These are phyloP conservation scores for Parietichytrium sp. DNA, from an alignment of 108 stramenopile genomes.

Conservation along the genomic window DNA sequence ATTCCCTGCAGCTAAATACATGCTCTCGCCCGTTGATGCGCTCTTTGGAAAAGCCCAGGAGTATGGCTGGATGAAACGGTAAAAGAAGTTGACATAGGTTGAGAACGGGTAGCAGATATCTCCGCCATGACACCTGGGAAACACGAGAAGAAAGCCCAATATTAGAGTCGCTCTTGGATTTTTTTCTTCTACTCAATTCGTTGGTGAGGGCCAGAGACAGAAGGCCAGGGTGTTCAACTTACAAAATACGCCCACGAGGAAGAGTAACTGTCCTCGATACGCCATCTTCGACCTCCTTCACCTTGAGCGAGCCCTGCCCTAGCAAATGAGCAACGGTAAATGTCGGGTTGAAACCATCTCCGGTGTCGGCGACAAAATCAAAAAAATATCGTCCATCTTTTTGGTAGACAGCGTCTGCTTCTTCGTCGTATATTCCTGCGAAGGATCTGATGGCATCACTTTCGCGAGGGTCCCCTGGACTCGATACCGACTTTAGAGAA, in stretches of 20 bases:
- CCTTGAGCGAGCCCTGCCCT: neutral
- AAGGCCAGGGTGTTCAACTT: no score
- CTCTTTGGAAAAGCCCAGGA: neutral
- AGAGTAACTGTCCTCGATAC: neutral
- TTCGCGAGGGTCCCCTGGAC: neutral
- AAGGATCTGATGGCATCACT: neutral
- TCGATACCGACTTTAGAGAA: neutral
- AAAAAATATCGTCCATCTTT: neutral
- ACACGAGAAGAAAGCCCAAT: no score
- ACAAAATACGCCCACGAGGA: neutral
- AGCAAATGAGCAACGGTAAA: neutral
- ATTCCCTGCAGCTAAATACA: slow-evolving; percentile 32
- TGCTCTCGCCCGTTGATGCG: neutral
- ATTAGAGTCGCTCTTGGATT: no score
- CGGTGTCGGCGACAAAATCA: slow-evolving; percentile 22
- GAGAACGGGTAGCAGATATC: slow-evolving; percentile 24
- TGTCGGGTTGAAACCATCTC: slow-evolving; percentile 25
- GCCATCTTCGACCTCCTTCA: neutral
- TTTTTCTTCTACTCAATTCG: no score
- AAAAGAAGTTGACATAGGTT: neutral
- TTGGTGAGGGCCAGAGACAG: no score
- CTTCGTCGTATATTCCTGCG: neutral
- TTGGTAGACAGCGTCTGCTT: neutral
- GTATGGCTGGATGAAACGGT: slow-evolving; percentile 1
- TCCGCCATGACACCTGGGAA: neutral